Evolutionary conservation across 306 rosid genomes (phyloP), one percentile per base, ranked within the genome.

Genomic region (Pyrus bretschneideri): DNA sequence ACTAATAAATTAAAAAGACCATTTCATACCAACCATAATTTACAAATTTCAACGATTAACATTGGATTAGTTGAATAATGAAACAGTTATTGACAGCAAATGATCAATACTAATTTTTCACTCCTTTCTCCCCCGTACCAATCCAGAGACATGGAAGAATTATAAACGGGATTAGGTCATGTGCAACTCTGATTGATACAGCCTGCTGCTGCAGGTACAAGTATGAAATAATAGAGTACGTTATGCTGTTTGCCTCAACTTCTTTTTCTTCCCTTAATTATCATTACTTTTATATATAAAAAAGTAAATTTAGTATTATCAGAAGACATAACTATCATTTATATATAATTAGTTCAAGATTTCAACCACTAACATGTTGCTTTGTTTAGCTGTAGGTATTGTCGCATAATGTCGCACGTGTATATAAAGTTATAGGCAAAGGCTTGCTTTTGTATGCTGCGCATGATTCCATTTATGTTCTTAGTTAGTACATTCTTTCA

Each of bases 351-450:
- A 29, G 23, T 25, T 55, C 33, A 15, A 57, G 33, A 21, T 67
- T 55, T 55, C 68, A 76, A 68, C 79, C 19, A 76, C 70, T 59
- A 59, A 45, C 81, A 59, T 58, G 75, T 46, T 59, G 49, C 10
- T 58, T 69, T 45, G 62, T 29, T 77, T 77, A 69, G 81, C 61
- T 69, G 75, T 77, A 21, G 75, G 40, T 77, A 29, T 30, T 60
- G 54, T 42, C 70, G 5, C 74, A 49, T 49, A 71, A 54, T 54
- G 40, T 25, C 18, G 52, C 35, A n/a, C 65, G 21, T 40, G 13
- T 35, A 29, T 40, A 3, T 11, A 18, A 3, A 57, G 27, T 35
- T 35, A 38, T 38, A 58, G 49, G 25, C 21, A 45, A 76, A 18
- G 52, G 54, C 22, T 69, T 69, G 21, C 75, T 29, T 58, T 2